Conservation (phyloP, 2,329 filamentous ascomycete species). For the Colletotrichum sublineola region DNA sequence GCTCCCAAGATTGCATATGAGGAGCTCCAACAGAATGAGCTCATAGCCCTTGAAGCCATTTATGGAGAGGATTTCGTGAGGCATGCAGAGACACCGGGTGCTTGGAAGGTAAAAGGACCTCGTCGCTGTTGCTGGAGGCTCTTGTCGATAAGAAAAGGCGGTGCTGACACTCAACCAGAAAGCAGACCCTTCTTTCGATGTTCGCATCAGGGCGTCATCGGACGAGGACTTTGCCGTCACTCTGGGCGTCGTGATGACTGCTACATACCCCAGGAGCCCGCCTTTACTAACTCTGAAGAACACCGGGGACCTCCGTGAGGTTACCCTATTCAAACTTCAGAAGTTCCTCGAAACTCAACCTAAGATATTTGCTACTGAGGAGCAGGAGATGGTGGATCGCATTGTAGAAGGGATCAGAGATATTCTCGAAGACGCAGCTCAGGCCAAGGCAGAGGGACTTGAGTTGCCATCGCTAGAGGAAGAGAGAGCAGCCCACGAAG, state of each 20-base stretch:
- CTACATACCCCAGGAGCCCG: constrained; percentile 89
- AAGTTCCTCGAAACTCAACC: constrained; percentile 72
- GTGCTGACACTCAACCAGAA: constrained; percentile 63
- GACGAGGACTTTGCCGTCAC: constrained; percentile 79
- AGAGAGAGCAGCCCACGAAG: constrained; percentile 87
- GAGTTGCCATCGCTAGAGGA: constrained; percentile 89
- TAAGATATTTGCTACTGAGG: constrained; percentile 63
- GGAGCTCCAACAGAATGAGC: constrained; percentile 88
- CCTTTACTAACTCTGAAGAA: constrained; percentile 80
- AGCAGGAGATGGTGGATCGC: constrained; percentile 72
- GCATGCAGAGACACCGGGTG: constrained; percentile 76
- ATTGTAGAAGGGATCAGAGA: constrained; percentile 79
- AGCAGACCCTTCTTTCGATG: constrained; percentile 85
- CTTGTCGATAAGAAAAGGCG: constrained; percentile 3
- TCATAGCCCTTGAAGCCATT: constrained; percentile 87
- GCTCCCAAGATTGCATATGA: constrained; percentile 75
- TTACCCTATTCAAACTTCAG: constrained; percentile 78
- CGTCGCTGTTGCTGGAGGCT: constrained; percentile 24
- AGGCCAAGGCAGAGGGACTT: constrained; percentile 79
- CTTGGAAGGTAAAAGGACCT: constrained; percentile 79
- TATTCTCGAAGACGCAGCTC: constrained; percentile 88
- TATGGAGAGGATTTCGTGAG: constrained; percentile 90
- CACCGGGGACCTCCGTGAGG: constrained; percentile 74
- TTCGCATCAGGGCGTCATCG: constrained; percentile 80
- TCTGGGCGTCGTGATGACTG: constrained; percentile 84